phyloP scores from a whole-genome alignment of 164 flowering plant species.

The Euptelea pleiosperma region DNA sequence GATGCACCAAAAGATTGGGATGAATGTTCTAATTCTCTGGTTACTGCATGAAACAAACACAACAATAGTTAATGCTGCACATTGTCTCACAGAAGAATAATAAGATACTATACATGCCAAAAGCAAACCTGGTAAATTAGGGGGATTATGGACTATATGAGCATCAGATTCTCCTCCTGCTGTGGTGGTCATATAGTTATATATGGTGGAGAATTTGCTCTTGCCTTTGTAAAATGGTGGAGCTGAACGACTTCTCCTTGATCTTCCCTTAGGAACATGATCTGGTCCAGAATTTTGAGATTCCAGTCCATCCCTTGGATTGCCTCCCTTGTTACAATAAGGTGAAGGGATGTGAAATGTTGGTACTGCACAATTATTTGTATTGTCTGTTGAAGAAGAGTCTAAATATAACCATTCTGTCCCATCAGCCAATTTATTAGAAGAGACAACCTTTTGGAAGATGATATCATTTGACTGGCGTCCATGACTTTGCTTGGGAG shows the following conservation, averaged over 20 bases:
- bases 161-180: conserved; percentile 15
- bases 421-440: conserved; percentile 20
- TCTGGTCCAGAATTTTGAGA: conserved; percentile 11
- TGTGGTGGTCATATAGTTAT: conserved; percentile 10
- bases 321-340: conserved; percentile 5
- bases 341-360: conserved; percentile 13
- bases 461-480: conserved; percentile 12
- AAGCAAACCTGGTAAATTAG: conserved; percentile 33
- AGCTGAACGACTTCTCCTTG: conserved; percentile 80
- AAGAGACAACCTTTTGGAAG: conserved; percentile 15
- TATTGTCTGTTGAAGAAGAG: conserved; percentile 2
- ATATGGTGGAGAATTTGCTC: conserved; percentile 39
- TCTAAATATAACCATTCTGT: conserved; percentile 24
- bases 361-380: conserved; percentile 8
- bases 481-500: conserved; percentile 15
- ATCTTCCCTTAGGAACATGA: conserved; percentile 18
- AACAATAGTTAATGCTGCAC: conserved; percentile 12
- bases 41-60: conserved; percentile 28
- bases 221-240: conserved; percentile 71
- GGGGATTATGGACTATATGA: conserved; percentile 5
- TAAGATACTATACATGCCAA: neutral
- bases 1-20: conserved; percentile 19
- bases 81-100: neutral
- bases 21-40: conserved; percentile 19
- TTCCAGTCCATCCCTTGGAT: conserved; percentile 9